Base-by-base conservation (phyloP, 345 rosid genomes). In the Brassica cretica region DNA sequence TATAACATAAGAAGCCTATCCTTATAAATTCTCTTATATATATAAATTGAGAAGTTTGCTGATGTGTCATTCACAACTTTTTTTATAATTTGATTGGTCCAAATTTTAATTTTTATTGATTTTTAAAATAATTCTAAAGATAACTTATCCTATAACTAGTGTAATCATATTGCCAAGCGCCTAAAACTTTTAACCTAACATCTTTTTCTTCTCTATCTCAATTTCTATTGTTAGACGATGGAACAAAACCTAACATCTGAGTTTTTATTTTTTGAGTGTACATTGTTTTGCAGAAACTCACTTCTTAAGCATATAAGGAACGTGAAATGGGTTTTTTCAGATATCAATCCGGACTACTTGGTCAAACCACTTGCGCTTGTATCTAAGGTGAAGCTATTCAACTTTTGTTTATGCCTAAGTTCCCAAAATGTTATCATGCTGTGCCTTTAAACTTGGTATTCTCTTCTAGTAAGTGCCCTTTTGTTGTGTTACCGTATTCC, bases 281-380 rank as follows among this genome's bases (percentile, higher is more conserved):
- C 19, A 19, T 19, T 19, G 19, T 19, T 6, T 25, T 70, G 88
- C 90, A 92, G 99, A 95, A 95, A 85, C 73, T 96, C 98, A 7
- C 86, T 95, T 82, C 96, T 93, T 55, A 93, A 95, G 75, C 87
- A 90, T 79, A 91, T 95, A 19, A 85, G 97, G 76, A 95, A 91
- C 51, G 93, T 89, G 74, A 91, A 85, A 82, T 93, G 97, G 97
- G 84, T 81, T 70, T 91, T 88, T 78, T 89, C 97, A 0, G 98
- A 90, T 73, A 75, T 93, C 65, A 79, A 85, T 71, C 90, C 96
- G 24, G 99, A 93, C 73, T 93, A 90, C 84, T 93, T 11, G 96
- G 99, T 33, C 91, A 87, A 86, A 86, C 51, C 73, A 83, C 97
- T 1, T 95, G 97, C 77, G 94, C 99, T 69, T 95, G 76, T 91